Base-by-base conservation (phyloP, 306 rosid genomes). In the Fragaria iinumae region DNA sequence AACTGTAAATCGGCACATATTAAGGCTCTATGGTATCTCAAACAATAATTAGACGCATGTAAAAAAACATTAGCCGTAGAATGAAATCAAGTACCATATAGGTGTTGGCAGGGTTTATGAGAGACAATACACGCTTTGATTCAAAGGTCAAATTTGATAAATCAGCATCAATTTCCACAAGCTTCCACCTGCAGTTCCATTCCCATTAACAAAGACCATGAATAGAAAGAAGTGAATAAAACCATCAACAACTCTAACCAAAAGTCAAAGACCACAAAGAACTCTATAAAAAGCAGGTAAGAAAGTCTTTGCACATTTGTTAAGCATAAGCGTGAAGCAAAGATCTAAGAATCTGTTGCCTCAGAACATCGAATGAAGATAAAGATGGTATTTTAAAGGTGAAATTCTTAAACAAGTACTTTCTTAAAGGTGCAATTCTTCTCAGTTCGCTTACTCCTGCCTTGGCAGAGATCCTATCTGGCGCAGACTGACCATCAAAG, bases 81-180 rank as follows among this genome's bases (percentile, higher is more conserved):
- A 71, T 65, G 29, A 68, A 65, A 76, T 2, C 6, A 45, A 48
- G 74, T 90, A 95, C 98, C 98, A 95, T 95, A 90, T 89, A 95
- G 60, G 98, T 92, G 84, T 80, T 90, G 59, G 97, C 90, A 80
- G 98, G 98, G 80, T 84, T 90, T 79, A 95, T 89, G 67, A 92
- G 97, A 8, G 98, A 95, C 93, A 84, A 82, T 75, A 90, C 93
- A 80, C 86, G 97, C 82, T 86, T 83, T 23, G 88, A 85, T 85
- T 92, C 97, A n/a, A 80, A 78, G 67, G 81, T 83, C 88, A 95
- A 82, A 59, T 86, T 86, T 64, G 96, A 82, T 85, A 92, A 84
- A 60, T 89, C 90, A 79, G 96, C 91, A 87, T 94, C 87, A 76
- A 90, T 86, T 86, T 92, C 91, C 59, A 92, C 97, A 23, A 94